Percentiles rank a stretch among this genome's conserved stretches.
Evolutionary conservation across 352 stramenopile genomes (phyloP).

Genomic region (Phytophthora kernoviae): DNA sequence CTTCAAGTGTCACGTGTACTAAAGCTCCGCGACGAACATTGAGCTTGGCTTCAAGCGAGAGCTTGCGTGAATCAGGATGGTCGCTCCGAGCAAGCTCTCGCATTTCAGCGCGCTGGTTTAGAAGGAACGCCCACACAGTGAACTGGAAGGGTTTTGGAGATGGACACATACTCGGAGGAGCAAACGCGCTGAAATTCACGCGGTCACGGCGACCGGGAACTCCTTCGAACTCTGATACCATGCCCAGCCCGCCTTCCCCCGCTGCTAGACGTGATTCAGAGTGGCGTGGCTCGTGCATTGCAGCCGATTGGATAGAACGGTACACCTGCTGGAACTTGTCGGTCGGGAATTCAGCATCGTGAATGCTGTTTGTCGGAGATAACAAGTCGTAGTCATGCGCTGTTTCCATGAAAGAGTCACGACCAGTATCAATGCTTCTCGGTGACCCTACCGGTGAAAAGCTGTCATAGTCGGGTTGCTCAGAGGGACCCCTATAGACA

Average conservation of each 20-base stretch:
- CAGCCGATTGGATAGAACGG: conserved; percentile 62
- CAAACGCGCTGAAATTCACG: conserved; percentile 81
- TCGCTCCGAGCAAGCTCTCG: conserved; percentile 51
- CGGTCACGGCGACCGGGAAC: conserved; percentile 59
- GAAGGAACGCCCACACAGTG: conserved; percentile 75
- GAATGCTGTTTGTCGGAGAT: conserved; percentile 63
- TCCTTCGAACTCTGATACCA: conserved; percentile 41
- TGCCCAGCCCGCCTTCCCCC: conserved; percentile 30
- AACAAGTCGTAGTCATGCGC: conserved; percentile 49
- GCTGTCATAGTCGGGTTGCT: conserved; percentile 43
- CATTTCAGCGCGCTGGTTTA: conserved; percentile 75
- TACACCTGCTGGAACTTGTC: conserved; percentile 79
- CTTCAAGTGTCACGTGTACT: conserved; percentile 75
- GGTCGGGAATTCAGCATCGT: conserved; percentile 64
- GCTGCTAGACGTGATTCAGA: conserved; percentile 16
- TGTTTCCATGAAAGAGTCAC: conserved; percentile 33
- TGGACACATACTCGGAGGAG: conserved; percentile 59
- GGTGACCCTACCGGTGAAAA: conserved; percentile 52
- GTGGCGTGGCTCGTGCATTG: conserved; percentile 12
- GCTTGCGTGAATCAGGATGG: conserved; percentile 37
- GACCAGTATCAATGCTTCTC: conserved; percentile 26
- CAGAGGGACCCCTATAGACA: conserved; percentile 41
- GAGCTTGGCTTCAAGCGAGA: conserved; percentile 72
- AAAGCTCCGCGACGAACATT: conserved; percentile 73
- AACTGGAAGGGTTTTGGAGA: conserved; percentile 72